Percentiles rank a stretch among this genome's conserved stretches.
Conservation (phyloP, 352 stramenopile species). For the Globisporangium camurandrum region DNA sequence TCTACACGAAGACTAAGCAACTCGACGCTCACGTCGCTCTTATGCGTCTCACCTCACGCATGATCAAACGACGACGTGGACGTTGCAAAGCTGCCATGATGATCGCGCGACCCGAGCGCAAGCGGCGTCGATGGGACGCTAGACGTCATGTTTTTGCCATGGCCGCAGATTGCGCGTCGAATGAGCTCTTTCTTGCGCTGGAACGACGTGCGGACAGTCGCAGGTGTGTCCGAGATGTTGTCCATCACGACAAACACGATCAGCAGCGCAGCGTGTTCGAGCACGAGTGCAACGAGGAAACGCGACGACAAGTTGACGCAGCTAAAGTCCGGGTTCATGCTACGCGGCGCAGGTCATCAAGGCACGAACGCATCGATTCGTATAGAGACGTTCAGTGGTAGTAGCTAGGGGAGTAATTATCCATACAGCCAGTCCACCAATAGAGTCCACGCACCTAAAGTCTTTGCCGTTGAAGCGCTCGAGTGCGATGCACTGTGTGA, state of each 20-base stretch:
- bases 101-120: slow-evolving; percentile 1
- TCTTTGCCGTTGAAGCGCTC: slow-evolving; percentile 75
- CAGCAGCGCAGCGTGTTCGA: slow-evolving; percentile 66
- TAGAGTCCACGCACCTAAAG: slow-evolving; percentile 63
- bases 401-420: too few species aligned
- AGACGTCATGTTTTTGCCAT: slow-evolving; percentile 28
- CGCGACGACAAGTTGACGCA: slow-evolving; percentile 69
- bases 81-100: slow-evolving; percentile 15
- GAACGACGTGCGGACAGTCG: slow-evolving; percentile 69
- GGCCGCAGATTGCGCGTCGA: slow-evolving; percentile 69
- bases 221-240: slow-evolving; percentile 73
- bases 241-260: slow-evolving; percentile 76
- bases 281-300: slow-evolving; percentile 69
- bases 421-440: background rate
- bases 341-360: too few species aligned
- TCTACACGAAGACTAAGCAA: background rate
- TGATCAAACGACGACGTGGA: slow-evolving; percentile 9
- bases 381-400: too few species aligned
- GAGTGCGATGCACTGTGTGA: slow-evolving; percentile 59
- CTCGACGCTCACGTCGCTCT: background rate
- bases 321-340: slow-evolving; percentile 79
- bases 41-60: background rate
- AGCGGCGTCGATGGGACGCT: slow-evolving; percentile 11
- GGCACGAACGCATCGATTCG: too few species aligned
- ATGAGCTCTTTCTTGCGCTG: slow-evolving; percentile 84